Evolutionary conservation across 768 basidiomycete species (phyloP), one percentile per base, ranked within the genome.

Genomic region (Trametes coccinea): DNA sequence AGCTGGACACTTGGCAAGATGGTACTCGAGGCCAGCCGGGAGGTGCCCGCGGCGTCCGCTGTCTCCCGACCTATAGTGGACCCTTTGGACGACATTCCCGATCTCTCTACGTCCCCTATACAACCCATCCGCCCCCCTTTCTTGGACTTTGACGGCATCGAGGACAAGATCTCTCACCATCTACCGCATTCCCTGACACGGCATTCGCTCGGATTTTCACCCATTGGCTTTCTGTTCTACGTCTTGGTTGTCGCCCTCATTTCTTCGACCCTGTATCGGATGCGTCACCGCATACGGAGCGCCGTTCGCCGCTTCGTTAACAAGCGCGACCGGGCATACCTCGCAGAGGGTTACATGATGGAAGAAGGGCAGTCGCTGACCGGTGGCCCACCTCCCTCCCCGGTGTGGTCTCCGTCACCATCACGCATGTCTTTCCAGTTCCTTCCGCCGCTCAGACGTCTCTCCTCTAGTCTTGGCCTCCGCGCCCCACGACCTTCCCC

Each of bases 1-100:
- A 93, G 87, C 68, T 99, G 97, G 97, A 98, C 97, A 4, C 80
- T 98, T 37, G 97, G 97, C 30, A 98, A 98, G 74, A 98, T 98
- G 95, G 96, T 98, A 0, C 82, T 98, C 30, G 96, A 98, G 75
- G 97, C 97, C 30, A 94, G 92, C 77, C 92, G 90, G 64, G 91
- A 92, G 71, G 84, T 94, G 6, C 83, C 84, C 3, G 71, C 81
- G 6, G 75, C 80, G 45, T 66, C 74, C 11, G 79, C 79, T 56
- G 68, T 76, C 3, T 74, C 77, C 30, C 80, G 76, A 53, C 90
- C 89, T 5, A 71, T 92, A n/a, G 81, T 80, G 30, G 92, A 93
- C 67, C 90, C 90, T 8, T 78, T 90, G 56, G 86, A 90, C 55
- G 83, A 86, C 64, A 79, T 85, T 47, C 81, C 86, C 27, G 75